These are phyloP conservation scores for Coemansia sp. DNA, from an alignment of 192 early-diverging fungal species.

Conservation along the genomic window DNA sequence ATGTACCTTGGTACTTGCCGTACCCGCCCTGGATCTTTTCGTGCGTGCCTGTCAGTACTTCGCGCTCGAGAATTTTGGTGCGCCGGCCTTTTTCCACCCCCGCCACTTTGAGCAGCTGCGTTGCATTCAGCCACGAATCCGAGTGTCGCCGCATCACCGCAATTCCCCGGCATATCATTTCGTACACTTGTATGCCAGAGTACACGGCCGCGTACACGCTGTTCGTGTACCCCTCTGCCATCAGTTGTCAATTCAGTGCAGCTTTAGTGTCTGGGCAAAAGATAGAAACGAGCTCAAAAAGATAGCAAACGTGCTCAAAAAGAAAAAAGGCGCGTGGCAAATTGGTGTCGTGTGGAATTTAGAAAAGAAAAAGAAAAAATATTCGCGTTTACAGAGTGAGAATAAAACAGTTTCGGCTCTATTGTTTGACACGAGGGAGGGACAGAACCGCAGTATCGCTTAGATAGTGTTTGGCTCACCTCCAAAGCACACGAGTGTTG, in stretches of 20 bases:
- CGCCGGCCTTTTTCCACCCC: conserved; percentile 89
- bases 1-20: conserved; percentile 96
- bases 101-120: conserved; percentile 97
- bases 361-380: conserved; percentile 1
- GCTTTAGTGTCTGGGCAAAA: neutral
- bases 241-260: conserved; percentile 1
- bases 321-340: neutral
- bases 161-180: conserved; percentile 79
- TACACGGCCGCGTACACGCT: conserved; percentile 86
- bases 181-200: conserved; percentile 93
- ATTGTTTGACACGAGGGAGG: conserved; percentile 4
- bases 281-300: neutral
- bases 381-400: conserved; percentile 1
- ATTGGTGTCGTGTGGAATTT: conserved; percentile 5
- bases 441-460: neutral
- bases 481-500: too few species aligned
- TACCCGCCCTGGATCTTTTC: conserved; percentile 99
- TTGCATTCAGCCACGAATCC: conserved; percentile 95
- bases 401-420: neutral
- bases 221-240: conserved; percentile 19
- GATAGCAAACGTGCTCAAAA: neutral
- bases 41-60: conserved; percentile 81
- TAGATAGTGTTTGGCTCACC: neutral
- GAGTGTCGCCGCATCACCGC: conserved; percentile 77
- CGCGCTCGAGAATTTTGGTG: conserved; percentile 91